phyloP scores from a whole-genome alignment of 257 asterid genomes.

The Eustoma russellianum region DNA sequence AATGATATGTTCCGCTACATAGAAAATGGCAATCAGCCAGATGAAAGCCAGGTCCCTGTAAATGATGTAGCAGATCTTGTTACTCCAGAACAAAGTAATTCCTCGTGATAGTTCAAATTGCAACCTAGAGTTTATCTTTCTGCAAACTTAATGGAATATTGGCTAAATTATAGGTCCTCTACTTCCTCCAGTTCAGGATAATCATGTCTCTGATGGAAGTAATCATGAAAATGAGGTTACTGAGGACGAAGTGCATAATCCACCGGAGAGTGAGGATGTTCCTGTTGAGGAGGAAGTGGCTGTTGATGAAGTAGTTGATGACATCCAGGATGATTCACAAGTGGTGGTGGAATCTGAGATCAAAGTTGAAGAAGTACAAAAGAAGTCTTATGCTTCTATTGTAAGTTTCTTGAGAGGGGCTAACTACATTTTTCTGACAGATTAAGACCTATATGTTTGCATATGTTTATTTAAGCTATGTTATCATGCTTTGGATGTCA shows the following conservation, averaged over 20 bases:
- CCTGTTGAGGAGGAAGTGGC: constrained; percentile 61
- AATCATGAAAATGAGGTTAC: constrained; percentile 45
- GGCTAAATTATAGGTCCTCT: constrained; percentile 28
- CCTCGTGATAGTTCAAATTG: constrained; percentile 1
- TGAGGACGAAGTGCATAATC: constrained; percentile 65
- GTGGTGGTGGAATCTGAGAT: constrained; percentile 43
- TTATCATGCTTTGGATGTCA: too few relatives aligned
- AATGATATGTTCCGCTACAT: constrained; percentile 78
- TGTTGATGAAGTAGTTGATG: constrained; percentile 67
- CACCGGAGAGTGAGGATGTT: constrained; percentile 61
- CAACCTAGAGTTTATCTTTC: constrained; percentile 8
- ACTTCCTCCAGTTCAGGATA: constrained; percentile 37
- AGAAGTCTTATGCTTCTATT: constrained; percentile 90
- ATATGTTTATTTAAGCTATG: too few relatives aligned
- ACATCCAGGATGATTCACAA: constrained; percentile 38
- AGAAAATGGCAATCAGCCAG: constrained; percentile 22
- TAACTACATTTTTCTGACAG: background rate
- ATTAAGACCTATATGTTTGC: too few relatives aligned
- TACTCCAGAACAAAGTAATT: constrained; percentile 52
- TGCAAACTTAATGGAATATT: background rate
- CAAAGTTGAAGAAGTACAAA: constrained; percentile 55
- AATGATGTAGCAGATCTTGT: constrained; percentile 38
- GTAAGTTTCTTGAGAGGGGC: constrained; percentile 38
- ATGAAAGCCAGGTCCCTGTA: constrained; percentile 22
- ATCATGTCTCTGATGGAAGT: constrained; percentile 41